A percentile compares a stretch with the other conserved stretches of the same genome.
phyloP scores from a whole-genome alignment of 1,284 basidiomycete genomes.

The Moesziomyces parantarcticus region DNA sequence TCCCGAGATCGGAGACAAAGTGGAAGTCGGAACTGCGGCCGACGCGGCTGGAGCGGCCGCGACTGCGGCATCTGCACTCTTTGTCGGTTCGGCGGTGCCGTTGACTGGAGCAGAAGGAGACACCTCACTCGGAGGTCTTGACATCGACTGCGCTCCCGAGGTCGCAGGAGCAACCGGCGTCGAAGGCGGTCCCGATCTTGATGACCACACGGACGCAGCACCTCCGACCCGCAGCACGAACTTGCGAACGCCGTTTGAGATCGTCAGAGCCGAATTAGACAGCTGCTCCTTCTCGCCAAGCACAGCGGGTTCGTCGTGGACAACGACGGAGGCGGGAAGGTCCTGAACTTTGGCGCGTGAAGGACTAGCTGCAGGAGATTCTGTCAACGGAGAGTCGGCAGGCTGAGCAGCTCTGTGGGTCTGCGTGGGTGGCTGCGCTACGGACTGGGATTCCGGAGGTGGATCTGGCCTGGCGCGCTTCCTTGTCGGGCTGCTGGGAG shows the following conservation, averaged over 20 bases:
- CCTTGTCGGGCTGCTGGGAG: slow-evolving; percentile 5
- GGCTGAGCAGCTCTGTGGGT: background rate
- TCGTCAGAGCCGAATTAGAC: slow-evolving; percentile 2
- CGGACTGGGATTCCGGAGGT: background rate
- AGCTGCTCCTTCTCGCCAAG: background rate
- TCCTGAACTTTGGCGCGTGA: background rate
- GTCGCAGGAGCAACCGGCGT: background rate
- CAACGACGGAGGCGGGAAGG: too few relatives aligned
- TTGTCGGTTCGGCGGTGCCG: too few relatives aligned
- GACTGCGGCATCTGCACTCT: too few relatives aligned
- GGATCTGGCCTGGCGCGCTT: slow-evolving; percentile 19
- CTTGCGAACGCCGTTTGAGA: slow-evolving; percentile 25
- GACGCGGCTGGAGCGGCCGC: too few relatives aligned
- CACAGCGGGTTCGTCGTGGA: background rate
- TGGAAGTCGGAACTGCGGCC: too few relatives aligned
- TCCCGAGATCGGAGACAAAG: background rate
- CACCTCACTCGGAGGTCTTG: too few relatives aligned
- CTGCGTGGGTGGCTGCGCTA: background rate
- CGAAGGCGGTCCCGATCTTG: background rate
- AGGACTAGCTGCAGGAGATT: background rate
- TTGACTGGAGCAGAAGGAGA: too few relatives aligned
- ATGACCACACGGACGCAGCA: slow-evolving; percentile 3
- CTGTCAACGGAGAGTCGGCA: background rate
- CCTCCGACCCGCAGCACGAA: slow-evolving; percentile 21
- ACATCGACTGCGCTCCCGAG: background rate